phyloP scores from a whole-genome alignment of 2,329 filamentous ascomycete species.

The Trichoderma asperellum region DNA sequence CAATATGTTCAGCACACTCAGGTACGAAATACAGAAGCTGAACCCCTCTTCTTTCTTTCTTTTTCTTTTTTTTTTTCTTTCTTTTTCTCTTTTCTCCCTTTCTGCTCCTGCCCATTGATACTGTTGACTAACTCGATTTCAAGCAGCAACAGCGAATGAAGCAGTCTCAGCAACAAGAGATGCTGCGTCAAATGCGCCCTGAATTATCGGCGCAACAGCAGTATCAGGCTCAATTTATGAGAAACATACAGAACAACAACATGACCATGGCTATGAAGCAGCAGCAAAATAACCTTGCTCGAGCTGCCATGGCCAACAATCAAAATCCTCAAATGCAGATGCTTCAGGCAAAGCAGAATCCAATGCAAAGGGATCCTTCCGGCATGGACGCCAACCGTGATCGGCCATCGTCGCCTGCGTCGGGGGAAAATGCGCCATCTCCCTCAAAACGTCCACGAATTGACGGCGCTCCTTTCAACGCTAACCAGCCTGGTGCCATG shows the following conservation, averaged over 20 bases:
- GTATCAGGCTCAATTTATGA: conserved; percentile 67
- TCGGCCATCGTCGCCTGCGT: conserved; percentile 79
- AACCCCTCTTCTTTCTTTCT: no score
- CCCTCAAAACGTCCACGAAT: conserved; percentile 88
- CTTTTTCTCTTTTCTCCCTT: conserved; percentile 14
- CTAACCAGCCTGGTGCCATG: conserved; percentile 66
- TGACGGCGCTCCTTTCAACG: conserved; percentile 71
- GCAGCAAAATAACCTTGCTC: conserved; percentile 67
- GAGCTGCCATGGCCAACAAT: conserved; percentile 79
- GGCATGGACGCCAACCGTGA: conserved; percentile 83
- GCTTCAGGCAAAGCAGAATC: conserved; percentile 72
- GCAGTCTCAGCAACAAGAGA: conserved; percentile 75
- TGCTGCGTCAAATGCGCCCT: conserved; percentile 73
- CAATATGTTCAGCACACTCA: conserved; percentile 84
- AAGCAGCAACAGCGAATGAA: conserved; percentile 71
- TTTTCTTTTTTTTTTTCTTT: conserved; percentile 19
- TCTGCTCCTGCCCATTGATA: not conserved
- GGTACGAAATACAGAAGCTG: conserved; percentile 54
- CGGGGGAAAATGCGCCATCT: conserved; percentile 85
- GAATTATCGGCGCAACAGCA: conserved; percentile 61
- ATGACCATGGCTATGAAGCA: conserved; percentile 64
- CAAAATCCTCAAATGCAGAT: conserved; percentile 76
- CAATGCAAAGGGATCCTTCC: conserved; percentile 87
- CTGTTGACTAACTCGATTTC: conserved; percentile 20
- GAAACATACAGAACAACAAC: conserved; percentile 63